Evolutionary conservation across 176 grass and related monocot species (phyloP).

Genomic region (Musa troglodytarum): DNA sequence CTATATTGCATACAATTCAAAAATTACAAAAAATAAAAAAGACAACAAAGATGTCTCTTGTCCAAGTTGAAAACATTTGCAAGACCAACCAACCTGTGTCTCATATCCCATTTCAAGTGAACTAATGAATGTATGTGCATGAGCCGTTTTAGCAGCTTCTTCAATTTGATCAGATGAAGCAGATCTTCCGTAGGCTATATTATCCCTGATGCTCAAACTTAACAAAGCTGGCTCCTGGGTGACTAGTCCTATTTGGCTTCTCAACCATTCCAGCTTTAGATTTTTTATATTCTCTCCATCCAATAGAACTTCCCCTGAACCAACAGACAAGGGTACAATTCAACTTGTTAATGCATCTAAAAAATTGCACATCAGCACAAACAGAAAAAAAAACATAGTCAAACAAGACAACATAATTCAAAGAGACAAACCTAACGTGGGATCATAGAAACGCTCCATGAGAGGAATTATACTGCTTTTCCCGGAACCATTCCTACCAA

Average conservation of each 20-base stretch:
- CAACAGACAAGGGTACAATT: not conserved
- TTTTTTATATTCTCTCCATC: conserved; percentile 99
- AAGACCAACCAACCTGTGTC: conserved; percentile 80
- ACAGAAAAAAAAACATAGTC: conserved; percentile 9
- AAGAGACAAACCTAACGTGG: conserved; percentile 72
- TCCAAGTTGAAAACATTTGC: conserved; percentile 19
- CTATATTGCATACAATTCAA: conserved; percentile 34
- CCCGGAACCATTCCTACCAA: conserved; percentile 97
- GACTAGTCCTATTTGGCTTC: conserved; percentile 98
- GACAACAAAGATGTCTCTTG: not conserved
- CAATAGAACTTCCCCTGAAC: conserved; percentile 91
- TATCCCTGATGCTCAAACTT: conserved; percentile 92
- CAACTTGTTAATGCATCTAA: not conserved
- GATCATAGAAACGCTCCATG: conserved; percentile 99
- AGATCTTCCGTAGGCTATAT: conserved; percentile 93
- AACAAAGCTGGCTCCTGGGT: conserved; percentile 95
- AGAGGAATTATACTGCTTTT: conserved; percentile 99
- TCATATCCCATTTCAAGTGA: conserved; percentile 95
- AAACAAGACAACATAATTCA: not conserved
- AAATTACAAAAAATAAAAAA: conserved; percentile 2
- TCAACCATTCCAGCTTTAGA: conserved; percentile 93
- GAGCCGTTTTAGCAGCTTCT: conserved; percentile 97
- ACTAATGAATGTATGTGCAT: conserved; percentile 92
- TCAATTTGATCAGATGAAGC: conserved; percentile 91
- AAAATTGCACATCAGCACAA: not conserved